Conservation (phyloP, 169 alveolate species). For the Eimeria praecox region DNA sequence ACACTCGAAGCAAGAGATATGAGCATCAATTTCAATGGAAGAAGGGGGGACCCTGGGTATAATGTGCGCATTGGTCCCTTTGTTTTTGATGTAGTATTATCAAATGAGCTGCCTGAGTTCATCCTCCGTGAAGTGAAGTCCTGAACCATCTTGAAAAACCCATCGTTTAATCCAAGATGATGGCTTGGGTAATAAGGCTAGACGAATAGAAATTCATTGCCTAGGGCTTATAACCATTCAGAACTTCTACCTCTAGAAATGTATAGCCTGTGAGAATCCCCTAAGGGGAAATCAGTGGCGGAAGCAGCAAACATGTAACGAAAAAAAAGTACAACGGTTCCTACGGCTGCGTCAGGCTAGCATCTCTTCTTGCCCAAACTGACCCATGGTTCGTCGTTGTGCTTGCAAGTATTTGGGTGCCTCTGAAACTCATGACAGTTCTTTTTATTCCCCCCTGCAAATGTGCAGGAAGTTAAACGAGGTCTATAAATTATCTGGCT, state of each 20-base stretch:
- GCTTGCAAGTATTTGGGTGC: background rate
- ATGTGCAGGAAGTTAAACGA: background rate
- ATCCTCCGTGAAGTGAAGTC: constrained; percentile 46
- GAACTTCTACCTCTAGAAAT: background rate
- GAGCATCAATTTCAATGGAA: constrained; percentile 38
- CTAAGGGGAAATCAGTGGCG: background rate
- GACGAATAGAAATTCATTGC: background rate
- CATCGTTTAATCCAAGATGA: background rate
- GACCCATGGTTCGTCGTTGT: background rate
- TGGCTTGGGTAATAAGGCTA: background rate
- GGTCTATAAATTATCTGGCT: background rate
- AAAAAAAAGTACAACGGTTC: background rate
- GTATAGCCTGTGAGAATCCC: background rate
- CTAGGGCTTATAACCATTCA: background rate
- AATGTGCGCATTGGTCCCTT: constrained; percentile 65
- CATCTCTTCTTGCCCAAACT: background rate
- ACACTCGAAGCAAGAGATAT: constrained; percentile 48
- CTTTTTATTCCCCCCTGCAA: background rate
- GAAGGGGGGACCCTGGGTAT: background rate
- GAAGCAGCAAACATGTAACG: background rate
- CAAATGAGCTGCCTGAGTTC: constrained; percentile 60
- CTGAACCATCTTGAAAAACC: background rate
- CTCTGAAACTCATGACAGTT: background rate
- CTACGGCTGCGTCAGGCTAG: background rate
- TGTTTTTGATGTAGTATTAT: constrained; percentile 22